These are phyloP conservation scores for Penicillium canariense DNA, from an alignment of 495 filamentous ascomycete species.

Conservation along the genomic window DNA sequence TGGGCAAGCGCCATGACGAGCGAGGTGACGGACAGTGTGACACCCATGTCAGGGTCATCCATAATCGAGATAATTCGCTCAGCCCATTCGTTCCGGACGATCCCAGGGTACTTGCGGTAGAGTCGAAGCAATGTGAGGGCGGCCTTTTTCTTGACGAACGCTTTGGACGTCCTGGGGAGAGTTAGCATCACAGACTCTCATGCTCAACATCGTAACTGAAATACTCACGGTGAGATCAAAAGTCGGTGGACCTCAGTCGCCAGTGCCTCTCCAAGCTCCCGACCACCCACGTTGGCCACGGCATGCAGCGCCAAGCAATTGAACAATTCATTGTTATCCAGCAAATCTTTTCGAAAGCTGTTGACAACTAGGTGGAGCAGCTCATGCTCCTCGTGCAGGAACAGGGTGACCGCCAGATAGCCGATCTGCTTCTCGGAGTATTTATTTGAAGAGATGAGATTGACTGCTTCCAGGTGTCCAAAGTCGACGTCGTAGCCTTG, in stretches of 20 bases:
- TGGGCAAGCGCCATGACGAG: slow-evolving; percentile 94
- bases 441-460: slow-evolving; percentile 91
- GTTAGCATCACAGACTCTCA: slow-evolving; percentile 9
- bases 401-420: slow-evolving; percentile 95
- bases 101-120: slow-evolving; percentile 89
- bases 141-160: slow-evolving; percentile 99
- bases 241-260: slow-evolving; percentile 91
- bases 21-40: slow-evolving; percentile 92
- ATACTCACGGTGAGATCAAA: slow-evolving; percentile 82
- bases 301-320: slow-evolving; percentile 98
- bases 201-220: background rate
- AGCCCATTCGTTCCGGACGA: slow-evolving; percentile 95
- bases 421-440: slow-evolving; percentile 99
- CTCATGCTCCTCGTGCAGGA: slow-evolving; percentile 96
- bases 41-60: slow-evolving; percentile 95
- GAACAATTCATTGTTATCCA: slow-evolving; percentile 93
- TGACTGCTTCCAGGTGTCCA: slow-evolving; percentile 96
- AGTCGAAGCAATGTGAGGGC: slow-evolving; percentile 92
- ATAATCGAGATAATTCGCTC: slow-evolving; percentile 97
- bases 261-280: slow-evolving; percentile 95
- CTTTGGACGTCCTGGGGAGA: slow-evolving; percentile 74
- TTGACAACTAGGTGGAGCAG: slow-evolving; percentile 95
- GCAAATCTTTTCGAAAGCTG: slow-evolving; percentile 93
- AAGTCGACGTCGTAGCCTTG: slow-evolving; percentile 99
- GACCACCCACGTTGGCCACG: slow-evolving; percentile 94